These are phyloP conservation scores for Pythium sukuiense DNA, from an alignment of 352 stramenopile genomes.

Conservation along the genomic window DNA sequence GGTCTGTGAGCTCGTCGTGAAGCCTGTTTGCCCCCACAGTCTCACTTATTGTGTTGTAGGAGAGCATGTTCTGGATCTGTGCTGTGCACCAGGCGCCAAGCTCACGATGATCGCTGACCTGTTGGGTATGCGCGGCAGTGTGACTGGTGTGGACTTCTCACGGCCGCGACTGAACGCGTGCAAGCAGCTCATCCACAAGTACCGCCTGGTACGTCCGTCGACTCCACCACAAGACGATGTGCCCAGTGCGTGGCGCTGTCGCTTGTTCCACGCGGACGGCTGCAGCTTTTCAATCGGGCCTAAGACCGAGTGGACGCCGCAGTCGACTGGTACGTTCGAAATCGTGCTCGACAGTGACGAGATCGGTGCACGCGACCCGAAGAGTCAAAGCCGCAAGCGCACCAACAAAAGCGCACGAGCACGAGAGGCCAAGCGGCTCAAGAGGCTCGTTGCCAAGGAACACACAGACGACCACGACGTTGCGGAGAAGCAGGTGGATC, in stretches of 20 bases:
- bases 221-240: background rate
- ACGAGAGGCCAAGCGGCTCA: slow-evolving; percentile 49
- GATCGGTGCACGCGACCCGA: slow-evolving; percentile 42
- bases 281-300: slow-evolving; percentile 63
- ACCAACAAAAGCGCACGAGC: slow-evolving; percentile 91
- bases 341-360: slow-evolving; percentile 70
- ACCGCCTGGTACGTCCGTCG: slow-evolving; percentile 69
- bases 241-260: slow-evolving; percentile 47
- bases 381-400: slow-evolving; percentile 76
- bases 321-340: slow-evolving; percentile 38
- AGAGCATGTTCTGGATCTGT: slow-evolving; percentile 92
- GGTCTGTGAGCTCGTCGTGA: slow-evolving; percentile 23
- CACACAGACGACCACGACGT: background rate
- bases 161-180: slow-evolving; percentile 79
- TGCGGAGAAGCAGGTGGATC: background rate
- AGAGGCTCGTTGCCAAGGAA: background rate
- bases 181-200: slow-evolving; percentile 92
- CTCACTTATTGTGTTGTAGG: slow-evolving; percentile 22
- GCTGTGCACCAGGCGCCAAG: slow-evolving; percentile 92
- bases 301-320: slow-evolving; percentile 39
- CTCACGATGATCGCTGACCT: slow-evolving; percentile 91
- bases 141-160: slow-evolving; percentile 89
- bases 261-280: slow-evolving; percentile 81
- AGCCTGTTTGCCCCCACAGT: background rate
- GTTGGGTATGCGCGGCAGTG: slow-evolving; percentile 51